These are phyloP conservation scores for Rhynchospora breviuscula DNA, from an alignment of 176 grass and related monocot species.

Conservation along the genomic window DNA sequence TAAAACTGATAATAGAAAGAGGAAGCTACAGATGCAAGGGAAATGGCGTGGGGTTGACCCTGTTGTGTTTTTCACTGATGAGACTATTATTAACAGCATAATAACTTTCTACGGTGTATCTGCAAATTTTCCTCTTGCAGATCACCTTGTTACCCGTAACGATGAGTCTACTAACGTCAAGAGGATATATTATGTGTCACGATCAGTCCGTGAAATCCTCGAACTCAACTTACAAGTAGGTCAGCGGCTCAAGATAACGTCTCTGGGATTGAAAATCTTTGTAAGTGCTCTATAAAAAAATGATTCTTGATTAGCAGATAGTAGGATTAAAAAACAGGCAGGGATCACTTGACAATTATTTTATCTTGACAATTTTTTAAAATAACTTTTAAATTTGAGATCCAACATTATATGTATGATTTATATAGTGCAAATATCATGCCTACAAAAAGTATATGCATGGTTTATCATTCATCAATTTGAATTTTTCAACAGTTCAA, in stretches of 20 bases:
- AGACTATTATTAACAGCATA: constrained; percentile 64
- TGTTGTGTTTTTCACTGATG: constrained; percentile 85
- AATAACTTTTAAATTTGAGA: too few species aligned
- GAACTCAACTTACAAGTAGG: constrained; percentile 77
- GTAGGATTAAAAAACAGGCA: background rate
- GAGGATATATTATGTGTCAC: constrained; percentile 94
- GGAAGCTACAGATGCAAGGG: constrained; percentile 43
- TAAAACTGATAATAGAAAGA: constrained; percentile 24
- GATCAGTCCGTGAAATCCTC: constrained; percentile 67
- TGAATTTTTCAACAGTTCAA: too few species aligned
- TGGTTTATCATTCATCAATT: too few species aligned
- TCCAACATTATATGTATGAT: too few species aligned
- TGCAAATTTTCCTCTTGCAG: constrained; percentile 68
- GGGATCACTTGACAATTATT: too few species aligned
- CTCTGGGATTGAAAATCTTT: constrained; percentile 93
- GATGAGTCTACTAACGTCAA: constrained; percentile 72
- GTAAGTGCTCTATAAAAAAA: constrained; percentile 43
- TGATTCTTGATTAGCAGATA: background rate
- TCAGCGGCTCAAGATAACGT: constrained; percentile 77
- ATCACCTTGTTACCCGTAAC: constrained; percentile 82
- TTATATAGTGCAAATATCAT: too few species aligned
- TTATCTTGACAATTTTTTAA: too few species aligned
- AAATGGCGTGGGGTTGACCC: constrained; percentile 95
- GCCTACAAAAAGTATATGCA: too few species aligned
- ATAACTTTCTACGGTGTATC: constrained; percentile 73